Evolutionary conservation across 768 basidiomycete species (phyloP), one percentile per base, ranked within the genome.

Genomic region (Pleurotus platypus): DNA sequence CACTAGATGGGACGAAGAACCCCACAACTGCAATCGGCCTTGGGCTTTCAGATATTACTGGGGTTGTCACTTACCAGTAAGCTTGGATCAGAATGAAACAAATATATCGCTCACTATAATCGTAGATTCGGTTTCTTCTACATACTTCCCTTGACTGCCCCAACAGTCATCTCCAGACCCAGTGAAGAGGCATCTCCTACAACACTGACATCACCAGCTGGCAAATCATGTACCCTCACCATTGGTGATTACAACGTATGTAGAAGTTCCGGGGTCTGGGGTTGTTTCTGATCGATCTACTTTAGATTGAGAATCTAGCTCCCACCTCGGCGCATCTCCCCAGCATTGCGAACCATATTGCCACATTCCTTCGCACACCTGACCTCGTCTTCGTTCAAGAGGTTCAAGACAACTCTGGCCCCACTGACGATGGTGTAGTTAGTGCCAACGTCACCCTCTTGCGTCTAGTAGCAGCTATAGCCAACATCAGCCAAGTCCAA

Each of bases 361-460:
- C 70, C 9, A 69, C 72, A 20, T 69, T 71, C 57, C 74, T 87
- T 13, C 67, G 70, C 15, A 73, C 77, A 0, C 84, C 85, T 1
- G 83, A 86, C 62, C 73, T 87, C 54, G 65, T 87, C 60, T 84
- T 85, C 65, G 60, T 87, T 5, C 84, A 87, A 67, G 85, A 87
- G 61, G 80, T 87, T 15, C 82, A 85, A 62, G 83, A 84, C 65
- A 79, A 84, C 65, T 76, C 75, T 2, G 83, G 83, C 4, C 62
- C 76, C 1, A 76, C 66, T 0, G 66, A 85, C 62, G 76, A 85
- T 62, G 85, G 84, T 16, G 74, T 74, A 4, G 80, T 84, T 46
- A 70, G 65, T 50, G 82, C 81, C 7, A 80, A 82, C 64, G 62
- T 79, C 56, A 86, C 84, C 5, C 70, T 87, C 35, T 63, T 72